Conservation (phyloP, 139 green algal species). For the Micractinium sp. region DNA sequence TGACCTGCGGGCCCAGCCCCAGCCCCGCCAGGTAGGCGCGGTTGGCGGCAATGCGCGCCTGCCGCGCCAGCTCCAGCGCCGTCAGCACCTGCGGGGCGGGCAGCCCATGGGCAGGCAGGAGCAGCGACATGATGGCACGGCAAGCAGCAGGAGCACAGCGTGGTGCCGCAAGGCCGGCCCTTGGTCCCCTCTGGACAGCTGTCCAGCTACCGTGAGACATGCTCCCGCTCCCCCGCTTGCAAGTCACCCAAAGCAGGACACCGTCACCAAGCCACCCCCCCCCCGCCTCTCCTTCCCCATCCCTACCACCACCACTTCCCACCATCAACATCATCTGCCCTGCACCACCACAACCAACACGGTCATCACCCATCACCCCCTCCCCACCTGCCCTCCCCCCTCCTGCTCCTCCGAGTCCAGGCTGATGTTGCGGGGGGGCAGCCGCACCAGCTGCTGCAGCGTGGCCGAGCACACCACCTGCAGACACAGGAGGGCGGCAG, state of each 20-base stretch:
- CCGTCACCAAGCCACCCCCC: no score
- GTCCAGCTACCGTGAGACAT: no score
- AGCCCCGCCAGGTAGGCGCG: slow-evolving; percentile 52
- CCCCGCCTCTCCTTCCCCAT: no score
- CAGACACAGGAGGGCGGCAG: not conserved
- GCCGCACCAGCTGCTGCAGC: slow-evolving; percentile 7
- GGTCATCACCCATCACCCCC: no score
- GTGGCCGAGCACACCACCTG: slow-evolving; percentile 25
- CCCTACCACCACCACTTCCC: no score
- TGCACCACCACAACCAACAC: not conserved
- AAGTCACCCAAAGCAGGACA: no score
- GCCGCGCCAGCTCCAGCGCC: slow-evolving; percentile 55
- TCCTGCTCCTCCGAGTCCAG: slow-evolving; percentile 19
- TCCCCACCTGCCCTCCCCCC: no score
- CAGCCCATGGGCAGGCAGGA: not conserved
- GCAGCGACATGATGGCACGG: not conserved
- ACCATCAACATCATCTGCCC: no score
- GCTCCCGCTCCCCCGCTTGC: no score
- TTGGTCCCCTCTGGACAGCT: no score
- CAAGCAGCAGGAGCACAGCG: not conserved
- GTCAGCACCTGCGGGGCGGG: slow-evolving; percentile 34
- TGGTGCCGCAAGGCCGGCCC: no score
- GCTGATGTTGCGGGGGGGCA: slow-evolving; percentile 28
- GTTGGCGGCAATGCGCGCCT: slow-evolving; percentile 59
- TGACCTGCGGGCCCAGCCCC: slow-evolving; percentile 36